Evolutionary conservation across 2,329 filamentous ascomycete genomes (phyloP).

Genomic region (Lachnellula occidentalis): DNA sequence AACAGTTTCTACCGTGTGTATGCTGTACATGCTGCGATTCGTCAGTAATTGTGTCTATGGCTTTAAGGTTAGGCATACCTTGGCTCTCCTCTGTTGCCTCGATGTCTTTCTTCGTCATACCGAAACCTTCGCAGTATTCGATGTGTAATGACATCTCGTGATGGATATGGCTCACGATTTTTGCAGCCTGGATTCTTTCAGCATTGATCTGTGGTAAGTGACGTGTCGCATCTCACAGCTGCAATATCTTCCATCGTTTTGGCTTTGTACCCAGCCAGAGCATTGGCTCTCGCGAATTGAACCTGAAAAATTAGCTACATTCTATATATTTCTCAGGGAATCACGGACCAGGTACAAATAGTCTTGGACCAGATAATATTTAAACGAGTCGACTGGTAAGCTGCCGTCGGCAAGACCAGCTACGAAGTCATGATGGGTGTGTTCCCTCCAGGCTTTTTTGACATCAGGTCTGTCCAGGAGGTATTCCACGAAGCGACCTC

Average conservation of each 20-base stretch:
- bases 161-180: constrained; percentile 71
- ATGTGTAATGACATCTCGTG: constrained; percentile 78
- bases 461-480: constrained; percentile 71
- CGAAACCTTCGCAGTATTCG: constrained; percentile 75
- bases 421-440: constrained; percentile 80
- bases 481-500: constrained; percentile 78
- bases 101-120: constrained; percentile 68
- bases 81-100: constrained; percentile 67
- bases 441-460: constrained; percentile 65
- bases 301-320: constrained; percentile 43
- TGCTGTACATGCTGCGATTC: constrained; percentile 59
- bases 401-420: constrained; percentile 68
- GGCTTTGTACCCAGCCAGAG: constrained; percentile 79
- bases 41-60: constrained; percentile 7
- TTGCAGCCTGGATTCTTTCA: constrained; percentile 46
- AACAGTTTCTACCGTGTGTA: constrained; percentile 50
- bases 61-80: constrained; percentile 40
- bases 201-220: not conserved
- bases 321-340: not conserved
- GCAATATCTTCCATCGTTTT: constrained; percentile 68
- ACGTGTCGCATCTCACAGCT: constrained; percentile 44
- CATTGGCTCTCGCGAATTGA: constrained; percentile 83
- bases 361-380: constrained; percentile 85
- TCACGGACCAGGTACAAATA: constrained; percentile 74
- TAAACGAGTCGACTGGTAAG: constrained; percentile 72